These are phyloP conservation scores for Septoria linicola DNA, from an alignment of 2,329 filamentous ascomycete species.

Conservation along the genomic window DNA sequence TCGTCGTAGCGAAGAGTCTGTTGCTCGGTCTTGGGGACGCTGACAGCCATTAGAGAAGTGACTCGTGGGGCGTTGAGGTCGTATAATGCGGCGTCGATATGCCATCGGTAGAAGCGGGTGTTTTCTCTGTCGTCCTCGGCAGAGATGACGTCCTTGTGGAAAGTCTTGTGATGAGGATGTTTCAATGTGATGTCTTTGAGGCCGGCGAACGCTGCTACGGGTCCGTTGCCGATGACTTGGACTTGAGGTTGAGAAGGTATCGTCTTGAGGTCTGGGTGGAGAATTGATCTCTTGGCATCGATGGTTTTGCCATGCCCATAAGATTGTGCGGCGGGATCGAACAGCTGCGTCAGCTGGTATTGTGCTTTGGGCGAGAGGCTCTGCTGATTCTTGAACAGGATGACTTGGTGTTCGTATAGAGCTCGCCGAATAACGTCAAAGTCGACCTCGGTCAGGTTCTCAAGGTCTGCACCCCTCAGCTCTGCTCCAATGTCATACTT, in stretches of 20 bases:
- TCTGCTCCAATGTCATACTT: conserved; percentile 33
- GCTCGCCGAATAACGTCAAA: conserved; percentile 64
- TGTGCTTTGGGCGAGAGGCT: conserved; percentile 67
- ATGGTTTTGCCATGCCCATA: conserved; percentile 78
- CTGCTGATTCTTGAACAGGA: conserved; percentile 68
- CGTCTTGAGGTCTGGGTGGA: conserved; percentile 78
- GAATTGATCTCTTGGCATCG: conserved; percentile 63
- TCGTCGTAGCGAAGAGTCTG: conserved; percentile 74
- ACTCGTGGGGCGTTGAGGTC: conserved; percentile 71
- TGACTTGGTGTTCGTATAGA: conserved; percentile 66
- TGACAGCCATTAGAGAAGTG: conserved; percentile 71
- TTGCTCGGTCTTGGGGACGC: conserved; percentile 63
- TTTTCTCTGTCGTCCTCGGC: conserved; percentile 58
- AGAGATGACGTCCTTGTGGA: conserved; percentile 66
- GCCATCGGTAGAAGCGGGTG: conserved; percentile 71
- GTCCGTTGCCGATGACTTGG: conserved; percentile 76
- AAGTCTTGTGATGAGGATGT: conserved; percentile 76
- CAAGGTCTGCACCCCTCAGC: conserved; percentile 32
- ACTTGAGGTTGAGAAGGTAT: conserved; percentile 77
- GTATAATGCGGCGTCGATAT: conserved; percentile 77
- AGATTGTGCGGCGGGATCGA: conserved; percentile 63
- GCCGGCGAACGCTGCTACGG: conserved; percentile 68
- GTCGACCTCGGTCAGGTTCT: conserved; percentile 54
- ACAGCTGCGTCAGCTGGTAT: conserved; percentile 70
- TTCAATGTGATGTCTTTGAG: conserved; percentile 65